phyloP scores from a whole-genome alignment of 2,329 filamentous ascomycete genomes.

The Fusarium tanahbumbuense region DNA sequence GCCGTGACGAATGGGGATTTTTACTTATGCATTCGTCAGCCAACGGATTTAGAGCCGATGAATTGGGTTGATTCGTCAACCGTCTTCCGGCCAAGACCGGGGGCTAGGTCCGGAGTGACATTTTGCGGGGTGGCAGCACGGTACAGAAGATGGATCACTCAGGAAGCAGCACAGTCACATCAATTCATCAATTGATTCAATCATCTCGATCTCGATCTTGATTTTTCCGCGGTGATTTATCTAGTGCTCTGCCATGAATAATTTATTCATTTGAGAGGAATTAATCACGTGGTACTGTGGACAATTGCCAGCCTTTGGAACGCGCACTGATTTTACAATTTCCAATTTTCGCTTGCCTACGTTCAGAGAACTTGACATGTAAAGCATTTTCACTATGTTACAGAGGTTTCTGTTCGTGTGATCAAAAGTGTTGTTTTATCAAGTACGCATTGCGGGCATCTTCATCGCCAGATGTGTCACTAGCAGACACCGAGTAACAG shows the following conservation, averaged over 20 bases:
- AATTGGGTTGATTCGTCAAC: not conserved
- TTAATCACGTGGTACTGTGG: not conserved
- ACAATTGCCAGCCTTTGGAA: not conserved
- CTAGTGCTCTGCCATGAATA: not conserved
- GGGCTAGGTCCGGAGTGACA: not conserved
- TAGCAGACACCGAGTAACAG: no score
- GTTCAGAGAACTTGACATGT: not conserved
- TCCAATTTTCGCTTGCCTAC: not conserved
- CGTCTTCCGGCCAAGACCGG: not conserved
- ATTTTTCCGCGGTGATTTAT: rapidly evolving
- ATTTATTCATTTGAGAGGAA: not conserved
- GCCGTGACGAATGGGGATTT: not conserved
- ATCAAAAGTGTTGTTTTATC: no score
- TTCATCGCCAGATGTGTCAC: no score
- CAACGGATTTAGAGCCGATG: not conserved
- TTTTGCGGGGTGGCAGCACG: not conserved
- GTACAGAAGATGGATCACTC: not conserved
- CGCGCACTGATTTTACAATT: not conserved
- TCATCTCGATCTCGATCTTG: not conserved
- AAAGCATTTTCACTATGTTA: not conserved
- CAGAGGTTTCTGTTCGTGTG: no score
- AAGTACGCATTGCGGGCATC: no score
- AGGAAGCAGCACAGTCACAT: not conserved
- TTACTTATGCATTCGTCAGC: not conserved
- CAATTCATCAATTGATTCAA: not conserved